Percentiles rank a stretch among this genome's conserved stretches.
Evolutionary conservation across 306 rosid species (phyloP).

Genomic region (Adenanthera pavonina): DNA sequence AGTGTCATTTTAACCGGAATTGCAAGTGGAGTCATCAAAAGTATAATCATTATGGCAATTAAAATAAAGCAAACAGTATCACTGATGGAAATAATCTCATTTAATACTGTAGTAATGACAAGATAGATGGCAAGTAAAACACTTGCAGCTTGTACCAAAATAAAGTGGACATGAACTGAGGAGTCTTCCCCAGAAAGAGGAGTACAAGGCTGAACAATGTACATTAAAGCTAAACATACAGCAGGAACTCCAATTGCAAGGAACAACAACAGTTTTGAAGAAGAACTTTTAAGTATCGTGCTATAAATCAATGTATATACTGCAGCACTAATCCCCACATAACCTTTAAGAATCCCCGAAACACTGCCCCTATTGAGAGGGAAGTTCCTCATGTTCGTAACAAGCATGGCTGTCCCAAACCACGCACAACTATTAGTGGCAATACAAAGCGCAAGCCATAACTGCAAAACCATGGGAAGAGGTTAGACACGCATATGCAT

Average conservation of each 20-base stretch:
- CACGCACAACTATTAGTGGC: conserved; percentile 78
- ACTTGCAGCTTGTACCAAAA: conserved; percentile 73
- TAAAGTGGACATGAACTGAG: conserved; percentile 71
- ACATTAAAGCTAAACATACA: conserved; percentile 72
- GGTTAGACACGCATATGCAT: conserved; percentile 30
- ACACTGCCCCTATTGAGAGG: conserved; percentile 85
- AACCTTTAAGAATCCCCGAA: conserved; percentile 90
- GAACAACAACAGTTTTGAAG: conserved; percentile 60
- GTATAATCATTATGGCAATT: conserved; percentile 65
- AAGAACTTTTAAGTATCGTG: conserved; percentile 57
- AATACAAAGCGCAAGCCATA: conserved; percentile 68
- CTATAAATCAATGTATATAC: conserved; percentile 76
- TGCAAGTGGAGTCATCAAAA: conserved; percentile 71
- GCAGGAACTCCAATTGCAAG: conserved; percentile 69
- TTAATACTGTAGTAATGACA: conserved; percentile 50
- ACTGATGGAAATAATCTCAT: conserved; percentile 51
- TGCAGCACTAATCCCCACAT: conserved; percentile 79
- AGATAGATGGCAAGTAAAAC: conserved; percentile 73
- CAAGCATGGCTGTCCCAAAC: conserved; percentile 79
- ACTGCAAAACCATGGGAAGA: conserved; percentile 52
- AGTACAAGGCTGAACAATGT: conserved; percentile 71
- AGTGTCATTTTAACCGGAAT: conserved; percentile 86
- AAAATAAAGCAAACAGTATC: conserved; percentile 56
- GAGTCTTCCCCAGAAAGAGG: conserved; percentile 90
- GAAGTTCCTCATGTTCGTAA: conserved; percentile 95